phyloP scores from a whole-genome alignment of 1,284 basidiomycete species.

The Cryptococcus maquisensis region DNA sequence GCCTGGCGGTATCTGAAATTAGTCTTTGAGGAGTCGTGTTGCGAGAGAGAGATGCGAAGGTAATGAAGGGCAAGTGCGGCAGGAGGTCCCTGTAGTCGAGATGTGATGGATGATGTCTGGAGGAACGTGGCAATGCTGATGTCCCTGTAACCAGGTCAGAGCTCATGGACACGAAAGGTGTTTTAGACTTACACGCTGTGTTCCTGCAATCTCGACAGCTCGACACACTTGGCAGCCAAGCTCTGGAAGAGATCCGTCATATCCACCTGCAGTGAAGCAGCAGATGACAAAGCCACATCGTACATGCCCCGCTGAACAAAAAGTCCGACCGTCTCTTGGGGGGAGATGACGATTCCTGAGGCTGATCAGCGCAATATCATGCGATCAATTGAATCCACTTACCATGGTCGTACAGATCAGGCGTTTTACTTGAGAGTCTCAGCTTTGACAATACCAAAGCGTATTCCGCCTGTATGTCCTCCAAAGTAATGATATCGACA shows the following conservation, averaged over 20 bases:
- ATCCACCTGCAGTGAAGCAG: slow-evolving; percentile 72
- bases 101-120: slow-evolving; percentile 65
- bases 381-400: slow-evolving; percentile 34
- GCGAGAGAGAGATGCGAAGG: slow-evolving; percentile 70
- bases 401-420: slow-evolving; percentile 55
- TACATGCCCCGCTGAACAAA: slow-evolving; percentile 76
- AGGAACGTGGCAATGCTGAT: slow-evolving; percentile 72
- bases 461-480: slow-evolving; percentile 82
- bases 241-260: slow-evolving; percentile 79
- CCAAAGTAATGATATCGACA: slow-evolving; percentile 71
- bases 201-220: slow-evolving; percentile 57
- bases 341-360: slow-evolving; percentile 62
- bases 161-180: background rate
- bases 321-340: slow-evolving; percentile 70
- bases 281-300: slow-evolving; percentile 73
- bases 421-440: slow-evolving; percentile 64
- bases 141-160: slow-evolving; percentile 51
- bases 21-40: slow-evolving; percentile 69
- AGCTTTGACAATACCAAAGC: slow-evolving; percentile 73
- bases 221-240: slow-evolving; percentile 73
- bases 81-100: slow-evolving; percentile 75
- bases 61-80: slow-evolving; percentile 83
- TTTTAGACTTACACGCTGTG: slow-evolving; percentile 44
- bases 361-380: background rate
- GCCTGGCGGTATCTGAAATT: slow-evolving; percentile 71